Base-by-base conservation (phyloP, 352 stramenopile species). In the Phytophthora tentaculata region DNA sequence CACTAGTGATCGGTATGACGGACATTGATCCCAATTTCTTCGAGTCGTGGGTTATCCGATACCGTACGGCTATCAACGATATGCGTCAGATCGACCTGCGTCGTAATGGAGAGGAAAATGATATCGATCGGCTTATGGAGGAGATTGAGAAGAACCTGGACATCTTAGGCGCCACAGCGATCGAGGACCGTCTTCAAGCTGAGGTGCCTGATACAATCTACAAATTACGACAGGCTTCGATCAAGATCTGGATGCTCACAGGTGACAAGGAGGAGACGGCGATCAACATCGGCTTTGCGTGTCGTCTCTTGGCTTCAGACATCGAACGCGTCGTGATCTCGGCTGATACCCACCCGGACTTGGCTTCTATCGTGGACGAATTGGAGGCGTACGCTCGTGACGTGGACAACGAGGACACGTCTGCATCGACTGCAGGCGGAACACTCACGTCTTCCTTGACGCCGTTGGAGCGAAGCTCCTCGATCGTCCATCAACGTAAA, bases 241-340 rank as follows among this genome's bases (percentile, higher is more conserved):
- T 98, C 56, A 97, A 98, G 75, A 88, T 98, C 37, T 98, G 94
- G 92, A 97, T 98, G 79, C 86, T 98, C 20, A 98, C 95, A 5
- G 95, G 95, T 7, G 95, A 98, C 71, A 98, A 98, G 73, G 78
- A 97, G 64, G 95, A 98, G 69, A 98, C 95, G 4, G 95, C 95
- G 13, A 98, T 98, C 67, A 98, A 98, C 71, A 98, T 98, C 71
- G 96, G 88, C n/a, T 98, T 97, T 73, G 90, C 92, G 7, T 98
- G 90, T 56, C 87, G 92, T 13, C 52, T 98, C 17, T 59, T 98
- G 19, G 97, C 92, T 9, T 80, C 91, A 2, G 96, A 98, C 56
- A 98, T 99, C 77, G 90, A 98, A 58, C 83, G 86, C 3, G 65
- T 96, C 17, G 80, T 96, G 13, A 92, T 97, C 49, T 90, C 86